A percentile compares a stretch with the other conserved stretches of the same genome.
These are phyloP conservation scores for Aspergillus clavatus DNA, from an alignment of 2,329 filamentous ascomycete genomes.

Conservation along the genomic window DNA sequence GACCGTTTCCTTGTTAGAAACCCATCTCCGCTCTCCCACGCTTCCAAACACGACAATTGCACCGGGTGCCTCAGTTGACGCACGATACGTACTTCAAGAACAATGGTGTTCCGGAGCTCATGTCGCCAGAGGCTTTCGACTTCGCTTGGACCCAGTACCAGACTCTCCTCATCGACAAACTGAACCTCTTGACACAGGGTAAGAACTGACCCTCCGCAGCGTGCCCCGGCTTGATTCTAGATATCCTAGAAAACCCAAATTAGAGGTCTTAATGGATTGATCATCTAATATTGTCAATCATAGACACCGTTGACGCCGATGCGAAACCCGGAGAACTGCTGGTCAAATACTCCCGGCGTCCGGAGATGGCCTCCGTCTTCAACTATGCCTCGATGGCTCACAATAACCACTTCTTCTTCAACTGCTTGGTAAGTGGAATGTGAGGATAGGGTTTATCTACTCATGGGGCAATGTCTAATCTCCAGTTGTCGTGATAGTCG, in stretches of 20 bases:
- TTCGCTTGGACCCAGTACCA: constrained; percentile 84
- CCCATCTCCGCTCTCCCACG: constrained; percentile 33
- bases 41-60: constrained; percentile 36
- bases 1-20: constrained; percentile 21
- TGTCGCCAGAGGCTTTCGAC: constrained; percentile 65
- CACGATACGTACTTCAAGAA: constrained; percentile 43
- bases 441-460: background rate
- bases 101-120: constrained; percentile 63
- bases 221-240: background rate
- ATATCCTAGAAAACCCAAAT: background rate
- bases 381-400: constrained; percentile 95
- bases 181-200: constrained; percentile 73
- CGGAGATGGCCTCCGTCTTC: constrained; percentile 73
- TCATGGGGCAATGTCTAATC: background rate
- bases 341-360: constrained; percentile 72
- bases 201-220: constrained; percentile 28
- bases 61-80: constrained; percentile 47
- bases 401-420: constrained; percentile 67
- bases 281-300: background rate
- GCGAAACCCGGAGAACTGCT: constrained; percentile 62
- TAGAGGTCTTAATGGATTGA: background rate
- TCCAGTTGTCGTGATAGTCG: constrained; percentile 21
- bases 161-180: constrained; percentile 63
- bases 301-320: constrained; percentile 62
- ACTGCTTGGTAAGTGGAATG: constrained; percentile 36